phyloP scores from a whole-genome alignment of 345 rosid genomes.

The Eucalyptus camaldulensis region DNA sequence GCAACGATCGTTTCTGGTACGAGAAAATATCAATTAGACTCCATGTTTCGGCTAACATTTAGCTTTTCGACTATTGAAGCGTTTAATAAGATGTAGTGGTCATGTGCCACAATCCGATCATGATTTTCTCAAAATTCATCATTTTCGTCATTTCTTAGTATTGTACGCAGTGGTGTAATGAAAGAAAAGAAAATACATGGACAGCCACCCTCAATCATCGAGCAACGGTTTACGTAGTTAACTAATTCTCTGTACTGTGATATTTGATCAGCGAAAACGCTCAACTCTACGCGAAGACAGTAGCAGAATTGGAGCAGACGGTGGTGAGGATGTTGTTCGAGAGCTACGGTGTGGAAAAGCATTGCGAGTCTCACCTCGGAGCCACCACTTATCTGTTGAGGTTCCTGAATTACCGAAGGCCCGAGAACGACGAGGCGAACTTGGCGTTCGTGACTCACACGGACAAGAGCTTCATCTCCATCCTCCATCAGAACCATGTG shows the following conservation, averaged over 20 bases:
- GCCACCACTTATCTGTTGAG: constrained; percentile 45
- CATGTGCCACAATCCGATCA: not conserved
- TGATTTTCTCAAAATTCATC: not conserved
- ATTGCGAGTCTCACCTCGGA: constrained; percentile 14
- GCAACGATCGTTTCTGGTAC: constrained; percentile 23
- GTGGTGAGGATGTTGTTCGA: constrained; percentile 43
- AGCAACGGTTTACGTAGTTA: not conserved
- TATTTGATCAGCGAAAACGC: constrained; percentile 19
- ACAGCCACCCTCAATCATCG: not conserved
- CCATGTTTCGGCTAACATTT: not conserved
- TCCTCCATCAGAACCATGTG: constrained; percentile 53
- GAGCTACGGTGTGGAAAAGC: constrained; percentile 35
- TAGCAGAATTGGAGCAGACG: constrained; percentile 24
- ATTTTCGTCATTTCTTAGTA: not conserved
- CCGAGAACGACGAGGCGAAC: constrained; percentile 26
- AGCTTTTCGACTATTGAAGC: not conserved
- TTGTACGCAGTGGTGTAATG: no score
- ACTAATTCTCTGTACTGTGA: not conserved
- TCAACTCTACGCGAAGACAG: constrained; percentile 17
- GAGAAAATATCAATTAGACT: not conserved
- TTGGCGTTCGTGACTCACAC: constrained; percentile 38
- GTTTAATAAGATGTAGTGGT: not conserved
- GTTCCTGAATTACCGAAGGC: constrained; percentile 27
- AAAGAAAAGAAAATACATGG: no score
- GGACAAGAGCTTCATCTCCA: constrained; percentile 50